Conservation (phyloP, 2,329 filamentous ascomycete genomes). For the Scedosporium aurantiacum region DNA sequence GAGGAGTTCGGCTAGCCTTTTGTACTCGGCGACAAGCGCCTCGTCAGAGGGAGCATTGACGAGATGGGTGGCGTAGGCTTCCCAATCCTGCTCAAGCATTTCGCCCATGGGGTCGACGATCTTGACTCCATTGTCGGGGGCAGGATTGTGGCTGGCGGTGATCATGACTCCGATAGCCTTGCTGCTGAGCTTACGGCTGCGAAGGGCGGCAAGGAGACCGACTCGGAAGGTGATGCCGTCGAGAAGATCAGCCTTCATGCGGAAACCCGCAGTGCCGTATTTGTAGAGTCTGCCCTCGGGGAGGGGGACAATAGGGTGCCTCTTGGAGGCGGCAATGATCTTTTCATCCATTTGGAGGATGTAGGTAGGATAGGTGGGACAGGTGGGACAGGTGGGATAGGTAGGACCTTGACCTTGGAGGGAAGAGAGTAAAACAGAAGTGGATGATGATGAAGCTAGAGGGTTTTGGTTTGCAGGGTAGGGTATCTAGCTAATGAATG, state of each 20-base stretch:
- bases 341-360: conserved; percentile 33
- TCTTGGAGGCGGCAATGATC: conserved; percentile 50
- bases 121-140: conserved; percentile 85
- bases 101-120: conserved; percentile 96
- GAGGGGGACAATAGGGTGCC: conserved; percentile 43
- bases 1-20: conserved; percentile 61
- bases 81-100: conserved; percentile 96
- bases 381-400: too few relatives aligned
- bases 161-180: conserved; percentile 96
- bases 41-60: conserved; percentile 75
- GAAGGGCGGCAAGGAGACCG: conserved; percentile 75
- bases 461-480: too few relatives aligned
- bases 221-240: conserved; percentile 90
- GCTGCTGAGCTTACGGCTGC: conserved; percentile 79
- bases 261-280: conserved; percentile 58
- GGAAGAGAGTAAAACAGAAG: too few relatives aligned
- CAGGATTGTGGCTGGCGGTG: conserved; percentile 86
- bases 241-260: conserved; percentile 66
- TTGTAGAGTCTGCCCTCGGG: conserved; percentile 40
- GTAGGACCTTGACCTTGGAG: too few relatives aligned
- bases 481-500: too few relatives aligned
- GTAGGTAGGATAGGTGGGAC: too few relatives aligned
- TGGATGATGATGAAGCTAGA: too few relatives aligned
- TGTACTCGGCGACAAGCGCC: conserved; percentile 65
- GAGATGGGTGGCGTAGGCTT: conserved; percentile 74